Conservation (phyloP, 371 early-diverging fungal species). For the Syncephalis plumigaleata region DNA sequence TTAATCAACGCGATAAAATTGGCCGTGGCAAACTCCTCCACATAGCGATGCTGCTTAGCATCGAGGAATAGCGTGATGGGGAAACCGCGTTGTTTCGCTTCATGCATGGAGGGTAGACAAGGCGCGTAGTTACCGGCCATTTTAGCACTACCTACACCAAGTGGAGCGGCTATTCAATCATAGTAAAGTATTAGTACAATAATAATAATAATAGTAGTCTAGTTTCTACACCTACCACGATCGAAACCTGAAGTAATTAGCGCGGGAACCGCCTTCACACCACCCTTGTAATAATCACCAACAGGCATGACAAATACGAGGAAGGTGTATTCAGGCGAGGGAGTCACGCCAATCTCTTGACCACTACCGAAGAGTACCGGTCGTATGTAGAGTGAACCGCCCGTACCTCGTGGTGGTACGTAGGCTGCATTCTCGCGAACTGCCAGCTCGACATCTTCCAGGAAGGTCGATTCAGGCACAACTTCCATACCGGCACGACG, state of each 20-base stretch:
- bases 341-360: conserved; percentile 40
- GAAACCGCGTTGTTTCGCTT: conserved; percentile 44
- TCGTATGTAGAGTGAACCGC: conserved; percentile 44
- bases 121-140: conserved; percentile 68
- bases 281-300: conserved; percentile 44
- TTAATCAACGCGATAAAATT: conserved; percentile 59
- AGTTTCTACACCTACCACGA: conserved; percentile 29
- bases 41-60: conserved; percentile 33
- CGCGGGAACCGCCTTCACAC: conserved; percentile 50
- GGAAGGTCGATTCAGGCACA: conserved; percentile 42
- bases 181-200: too few species aligned
- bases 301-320: conserved; percentile 56
- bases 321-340: conserved; percentile 52
- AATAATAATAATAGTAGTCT: not conserved
- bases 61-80: conserved; percentile 59
- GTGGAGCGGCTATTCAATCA: conserved; percentile 26
- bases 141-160: conserved; percentile 45
- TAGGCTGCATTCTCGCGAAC: conserved; percentile 47
- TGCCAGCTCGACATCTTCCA: conserved; percentile 34
- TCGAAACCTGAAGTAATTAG: conserved; percentile 50
- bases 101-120: conserved; percentile 28
- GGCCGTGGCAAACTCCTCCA: conserved; percentile 70
- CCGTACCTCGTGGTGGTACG: conserved; percentile 48
- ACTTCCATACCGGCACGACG: conserved; percentile 35
- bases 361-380: conserved; percentile 59